Evolutionary conservation across 257 asterid genomes (phyloP).

Genomic region (Solanum chiquidenum): DNA sequence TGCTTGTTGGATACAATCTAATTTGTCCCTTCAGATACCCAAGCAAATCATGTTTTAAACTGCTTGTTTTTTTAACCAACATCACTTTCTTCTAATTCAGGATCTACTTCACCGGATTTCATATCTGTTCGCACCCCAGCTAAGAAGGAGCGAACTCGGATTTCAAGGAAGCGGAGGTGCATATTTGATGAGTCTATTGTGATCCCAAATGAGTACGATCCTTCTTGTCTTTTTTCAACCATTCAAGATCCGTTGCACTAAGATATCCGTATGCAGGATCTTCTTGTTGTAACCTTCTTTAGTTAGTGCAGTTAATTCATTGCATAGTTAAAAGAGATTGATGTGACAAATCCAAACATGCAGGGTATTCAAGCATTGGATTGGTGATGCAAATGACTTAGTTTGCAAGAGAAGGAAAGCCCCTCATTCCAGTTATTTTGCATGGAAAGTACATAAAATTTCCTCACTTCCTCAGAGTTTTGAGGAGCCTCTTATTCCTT

Average conservation of each 20-base stretch:
- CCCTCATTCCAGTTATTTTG: slow-evolving; percentile 33
- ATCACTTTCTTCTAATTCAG: slow-evolving; percentile 8
- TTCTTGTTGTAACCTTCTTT: background rate
- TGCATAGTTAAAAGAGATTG: background rate
- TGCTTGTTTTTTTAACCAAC: background rate
- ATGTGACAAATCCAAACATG: background rate
- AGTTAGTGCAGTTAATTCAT: background rate
- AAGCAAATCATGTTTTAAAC: background rate
- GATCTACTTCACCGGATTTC: slow-evolving; percentile 22
- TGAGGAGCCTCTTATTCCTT: slow-evolving; percentile 48
- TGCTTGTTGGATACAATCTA: background rate
- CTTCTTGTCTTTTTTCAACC: background rate
- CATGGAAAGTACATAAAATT: slow-evolving; percentile 40
- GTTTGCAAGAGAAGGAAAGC: slow-evolving; percentile 32
- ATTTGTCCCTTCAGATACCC: background rate
- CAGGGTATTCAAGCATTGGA: slow-evolving; percentile 42
- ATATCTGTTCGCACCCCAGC: slow-evolving; percentile 62
- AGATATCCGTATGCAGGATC: background rate
- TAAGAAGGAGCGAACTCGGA: slow-evolving; percentile 34
- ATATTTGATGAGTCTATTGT: slow-evolving; percentile 29
- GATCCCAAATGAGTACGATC: slow-evolving; percentile 43
- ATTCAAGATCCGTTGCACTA: background rate
- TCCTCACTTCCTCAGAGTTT: slow-evolving; percentile 34
- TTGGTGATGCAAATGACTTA: slow-evolving; percentile 35
- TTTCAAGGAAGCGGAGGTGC: slow-evolving; percentile 48